A percentile compares a stretch with the other conserved stretches of the same genome.
Conservation (phyloP, 2,329 filamentous ascomycete species). For the Onygena corvina region DNA sequence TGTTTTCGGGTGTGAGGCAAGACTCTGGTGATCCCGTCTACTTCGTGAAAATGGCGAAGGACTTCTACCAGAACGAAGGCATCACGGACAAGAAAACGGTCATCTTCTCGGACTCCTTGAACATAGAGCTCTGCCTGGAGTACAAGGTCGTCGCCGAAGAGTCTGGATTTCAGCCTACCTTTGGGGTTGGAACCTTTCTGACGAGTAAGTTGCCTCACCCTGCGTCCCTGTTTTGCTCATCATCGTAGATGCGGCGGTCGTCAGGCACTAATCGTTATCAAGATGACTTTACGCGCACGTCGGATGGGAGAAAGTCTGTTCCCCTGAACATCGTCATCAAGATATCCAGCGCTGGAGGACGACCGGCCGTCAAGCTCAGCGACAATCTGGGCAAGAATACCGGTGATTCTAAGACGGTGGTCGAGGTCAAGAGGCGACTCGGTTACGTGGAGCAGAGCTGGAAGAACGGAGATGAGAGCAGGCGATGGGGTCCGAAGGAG, state of each 20-base stretch:
- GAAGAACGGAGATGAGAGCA: slow-evolving; percentile 70
- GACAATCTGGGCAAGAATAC: slow-evolving; percentile 92
- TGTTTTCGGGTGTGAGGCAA: slow-evolving; percentile 74
- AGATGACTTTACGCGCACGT: slow-evolving; percentile 70
- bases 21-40: slow-evolving; percentile 76
- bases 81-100: slow-evolving; percentile 75
- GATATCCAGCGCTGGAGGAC: slow-evolving; percentile 69
- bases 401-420: slow-evolving; percentile 65
- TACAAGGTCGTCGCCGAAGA: slow-evolving; percentile 77
- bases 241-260: background rate
- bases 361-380: slow-evolving; percentile 81
- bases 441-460: slow-evolving; percentile 80
- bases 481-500: slow-evolving; percentile 53
- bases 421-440: slow-evolving; percentile 69
- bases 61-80: slow-evolving; percentile 65
- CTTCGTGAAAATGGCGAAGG: slow-evolving; percentile 65
- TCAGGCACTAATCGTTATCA: background rate
- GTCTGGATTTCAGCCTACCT: slow-evolving; percentile 70
- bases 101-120: slow-evolving; percentile 90
- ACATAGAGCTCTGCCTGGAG: slow-evolving; percentile 79
- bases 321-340: slow-evolving; percentile 98
- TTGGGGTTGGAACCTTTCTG: slow-evolving; percentile 89
- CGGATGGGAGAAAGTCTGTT: slow-evolving; percentile 66
- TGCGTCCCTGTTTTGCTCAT: background rate
- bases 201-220: slow-evolving; percentile 46